Evolutionary conservation across 495 filamentous ascomycete genomes (phyloP).

Genomic region (Chaetomium tenue): DNA sequence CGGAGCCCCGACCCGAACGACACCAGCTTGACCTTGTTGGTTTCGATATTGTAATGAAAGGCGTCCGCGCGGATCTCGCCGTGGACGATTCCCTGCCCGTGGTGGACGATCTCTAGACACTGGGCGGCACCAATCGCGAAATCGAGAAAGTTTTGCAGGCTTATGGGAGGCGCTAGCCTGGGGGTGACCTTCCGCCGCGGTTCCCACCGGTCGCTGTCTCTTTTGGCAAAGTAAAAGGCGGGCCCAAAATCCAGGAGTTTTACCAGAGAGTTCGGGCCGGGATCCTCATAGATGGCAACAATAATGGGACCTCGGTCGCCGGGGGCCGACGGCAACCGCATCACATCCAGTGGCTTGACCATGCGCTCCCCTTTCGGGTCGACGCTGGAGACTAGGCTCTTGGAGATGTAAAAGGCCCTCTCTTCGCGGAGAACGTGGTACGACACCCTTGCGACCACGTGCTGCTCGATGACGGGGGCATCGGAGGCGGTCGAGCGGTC

Average conservation of each 20-base stretch:
- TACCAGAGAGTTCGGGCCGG: slow-evolving; percentile 68
- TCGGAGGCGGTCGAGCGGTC: slow-evolving; percentile 39
- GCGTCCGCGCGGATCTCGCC: slow-evolving; percentile 85
- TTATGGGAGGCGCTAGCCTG: slow-evolving; percentile 58
- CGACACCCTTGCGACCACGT: slow-evolving; percentile 74
- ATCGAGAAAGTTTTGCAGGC: slow-evolving; percentile 72
- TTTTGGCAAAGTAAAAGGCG: slow-evolving; percentile 61
- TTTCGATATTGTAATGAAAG: slow-evolving; percentile 73
- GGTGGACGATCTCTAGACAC: slow-evolving; percentile 81
- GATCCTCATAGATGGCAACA: slow-evolving; percentile 75
- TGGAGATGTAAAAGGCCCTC: slow-evolving; percentile 76
- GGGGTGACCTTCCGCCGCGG: slow-evolving; percentile 35
- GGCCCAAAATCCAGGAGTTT: slow-evolving; percentile 73
- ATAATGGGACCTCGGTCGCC: slow-evolving; percentile 64
- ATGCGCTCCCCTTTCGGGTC: slow-evolving; percentile 75
- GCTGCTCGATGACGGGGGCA: slow-evolving; percentile 43
- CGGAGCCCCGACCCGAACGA: slow-evolving; percentile 80
- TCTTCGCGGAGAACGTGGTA: slow-evolving; percentile 77
- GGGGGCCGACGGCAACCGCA: slow-evolving; percentile 60
- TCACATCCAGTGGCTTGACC: slow-evolving; percentile 68
- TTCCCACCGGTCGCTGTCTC: slow-evolving; percentile 49
- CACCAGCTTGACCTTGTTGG: slow-evolving; percentile 68
- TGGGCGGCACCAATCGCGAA: slow-evolving; percentile 85
- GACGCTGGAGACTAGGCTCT: slow-evolving; percentile 63
- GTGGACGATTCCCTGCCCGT: slow-evolving; percentile 77